A percentile compares a stretch with the other conserved stretches of the same genome.
phyloP scores from a whole-genome alignment of 768 basidiomycete species.

The Agaricus sinodeliciosus region DNA sequence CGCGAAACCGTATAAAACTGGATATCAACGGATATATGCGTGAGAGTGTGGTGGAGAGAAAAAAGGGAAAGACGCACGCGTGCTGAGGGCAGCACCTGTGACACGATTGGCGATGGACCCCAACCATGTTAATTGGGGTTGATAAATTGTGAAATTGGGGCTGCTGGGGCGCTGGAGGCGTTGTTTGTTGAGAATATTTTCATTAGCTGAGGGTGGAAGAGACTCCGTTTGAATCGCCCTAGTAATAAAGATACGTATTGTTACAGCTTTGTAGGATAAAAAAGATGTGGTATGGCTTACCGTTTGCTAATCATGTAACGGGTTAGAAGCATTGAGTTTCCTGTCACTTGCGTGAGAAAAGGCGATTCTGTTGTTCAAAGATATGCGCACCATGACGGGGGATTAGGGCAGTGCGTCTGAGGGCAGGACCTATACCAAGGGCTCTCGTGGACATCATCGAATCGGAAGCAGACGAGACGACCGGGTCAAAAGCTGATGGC shows the following conservation, averaged over 20 bases:
- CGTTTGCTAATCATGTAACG: no score
- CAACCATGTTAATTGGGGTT: constrained; percentile 89
- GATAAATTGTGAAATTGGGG: constrained; percentile 96
- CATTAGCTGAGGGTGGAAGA: constrained; percentile 47
- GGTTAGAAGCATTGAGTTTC: no score
- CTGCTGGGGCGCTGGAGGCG: constrained; percentile 84
- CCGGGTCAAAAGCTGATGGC: no score
- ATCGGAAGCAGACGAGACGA: no score
- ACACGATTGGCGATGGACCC: constrained; percentile 83
- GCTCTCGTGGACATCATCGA: no score
- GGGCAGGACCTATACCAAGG: no score
- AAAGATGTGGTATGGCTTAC: no score
- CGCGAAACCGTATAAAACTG: constrained; percentile 85
- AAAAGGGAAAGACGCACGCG: constrained; percentile 41
- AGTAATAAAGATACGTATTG: not conserved
- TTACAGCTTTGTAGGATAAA: no score
- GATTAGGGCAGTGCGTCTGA: no score
- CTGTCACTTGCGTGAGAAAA: no score
- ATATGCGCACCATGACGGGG: no score
- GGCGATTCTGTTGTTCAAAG: no score
- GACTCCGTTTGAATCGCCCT: constrained; percentile 64
- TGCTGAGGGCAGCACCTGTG: constrained; percentile 78
- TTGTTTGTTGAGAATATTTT: constrained; percentile 77
- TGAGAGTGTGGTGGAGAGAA: not conserved
- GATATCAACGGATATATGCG: not conserved